Evolutionary conservation across 2,329 filamentous ascomycete species (phyloP), one percentile per base, ranked within the genome.

Genomic region (Albophoma yamanashiensis): DNA sequence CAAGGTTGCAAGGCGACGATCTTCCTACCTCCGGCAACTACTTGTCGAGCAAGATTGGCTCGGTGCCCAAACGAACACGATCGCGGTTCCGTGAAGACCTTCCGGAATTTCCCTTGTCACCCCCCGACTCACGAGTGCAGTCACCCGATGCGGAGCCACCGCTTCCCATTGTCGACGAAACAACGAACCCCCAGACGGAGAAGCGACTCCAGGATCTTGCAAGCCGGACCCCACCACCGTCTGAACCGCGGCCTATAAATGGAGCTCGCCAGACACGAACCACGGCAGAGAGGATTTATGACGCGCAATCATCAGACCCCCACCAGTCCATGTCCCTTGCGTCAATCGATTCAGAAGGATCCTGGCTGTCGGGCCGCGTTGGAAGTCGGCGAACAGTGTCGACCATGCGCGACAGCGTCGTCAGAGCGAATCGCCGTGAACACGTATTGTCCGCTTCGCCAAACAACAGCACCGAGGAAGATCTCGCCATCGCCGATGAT

Each of bases 11-110:
- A 60, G 70, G 69, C 38, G 70, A 73, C 20, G 73, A 73, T 43
- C 59, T 63, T 17, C 59, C 63, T 17, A 57, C 63, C 1, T 58
- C 58, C 9, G 62, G 64, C 53, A 66, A 69, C 52, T 72, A 73
- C 57, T 52, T 73, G 38, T 63, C 70, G 17, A 67, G 67, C 50
- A 74, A 73, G 61, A 77, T 74, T 64, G 71, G 76, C 15, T 75
- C 74, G 9, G 70, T 87, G 7, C 88, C 91, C 7, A 88, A 89
- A 67, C 85, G 92, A 60, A 94, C 91, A 4, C 87, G 90, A 73
- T 97, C 92, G 43, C 92, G 91, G 60, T 97, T 97, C 76, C 84
- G 89, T 56, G 93, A 97, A 75, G 92, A 97, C 68, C 80, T 97
- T 15, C 92, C 92, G 4, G 93, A 97, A 69, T 82, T 91, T 58